Evolutionary conservation across 129 eudicot species (phyloP), one percentile per base, ranked within the genome.

Genomic region (Heracleum sosnowskyi): DNA sequence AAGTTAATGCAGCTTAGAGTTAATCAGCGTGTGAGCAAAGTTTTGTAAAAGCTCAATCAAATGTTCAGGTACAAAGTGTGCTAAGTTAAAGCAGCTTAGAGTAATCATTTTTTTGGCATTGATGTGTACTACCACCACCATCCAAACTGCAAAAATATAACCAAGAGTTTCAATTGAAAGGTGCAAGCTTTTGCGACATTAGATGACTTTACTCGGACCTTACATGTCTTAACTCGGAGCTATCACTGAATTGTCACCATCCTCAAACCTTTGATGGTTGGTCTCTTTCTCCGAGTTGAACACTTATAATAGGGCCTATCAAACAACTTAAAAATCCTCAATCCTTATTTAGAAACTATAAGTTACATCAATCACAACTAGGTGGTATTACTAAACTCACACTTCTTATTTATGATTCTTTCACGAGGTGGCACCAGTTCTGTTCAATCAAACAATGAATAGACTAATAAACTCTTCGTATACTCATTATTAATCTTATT

Each of bases 211-310:
- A 37, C 40, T 37, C 5, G 40, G 0, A 45, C 79, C 73, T 46
- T 11, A 63, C 46, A 79, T 46, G 51, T 74, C 51, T 26, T 45
- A 64, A 79, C 41, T 35, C 36, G 70, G 45, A 44, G 62, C n/a
- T 62, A 77, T 55, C 60, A 7, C 39, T 20, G 9, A 64, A 81
- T 8, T 18, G 47, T 36, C 34, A 20, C 39, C 74, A 34, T 35
- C 74, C 55, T 55, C 20, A 24, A 55, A 24, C 64, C 64, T 55
- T 2, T 1, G 7, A 63, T 0, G 10, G 2, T 28, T 63, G 70
- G 35, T 31, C 70, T 28, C 36, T 63, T 39, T 18, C 11, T 71
- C 34, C 16, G 34, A 53, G 79, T 60, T 77, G 34, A 37, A 60
- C 79, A 33, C 53, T 17, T 28, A 71, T 34, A 29, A 36, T 7